phyloP scores from a whole-genome alignment of 2,329 filamentous ascomycete genomes.

The Septoria linicola region DNA sequence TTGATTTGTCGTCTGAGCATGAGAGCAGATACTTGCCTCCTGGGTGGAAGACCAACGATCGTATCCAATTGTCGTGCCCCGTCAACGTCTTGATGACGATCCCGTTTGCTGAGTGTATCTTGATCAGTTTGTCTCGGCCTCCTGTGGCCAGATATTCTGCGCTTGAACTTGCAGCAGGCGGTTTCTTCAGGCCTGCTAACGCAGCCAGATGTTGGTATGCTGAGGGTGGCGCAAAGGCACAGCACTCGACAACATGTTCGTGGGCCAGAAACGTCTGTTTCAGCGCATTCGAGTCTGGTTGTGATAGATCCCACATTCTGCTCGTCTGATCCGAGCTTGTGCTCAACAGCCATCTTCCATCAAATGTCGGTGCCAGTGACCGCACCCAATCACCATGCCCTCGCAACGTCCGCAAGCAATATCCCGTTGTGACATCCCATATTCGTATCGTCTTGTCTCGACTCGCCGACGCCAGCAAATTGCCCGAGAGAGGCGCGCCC shows the following conservation, averaged over 20 bases:
- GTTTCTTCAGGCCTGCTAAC: slow-evolving; percentile 78
- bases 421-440: slow-evolving; percentile 92
- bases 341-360: slow-evolving; percentile 80
- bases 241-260: slow-evolving; percentile 83
- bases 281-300: slow-evolving; percentile 58
- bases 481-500: slow-evolving; percentile 74
- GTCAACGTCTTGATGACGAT: slow-evolving; percentile 78
- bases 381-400: slow-evolving; percentile 91
- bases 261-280: slow-evolving; percentile 82
- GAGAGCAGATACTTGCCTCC: slow-evolving; percentile 87
- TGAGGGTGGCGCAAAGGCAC: slow-evolving; percentile 76
- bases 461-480: slow-evolving; percentile 81
- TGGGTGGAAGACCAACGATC: slow-evolving; percentile 82
- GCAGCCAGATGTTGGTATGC: slow-evolving; percentile 74
- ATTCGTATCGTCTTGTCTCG: slow-evolving; percentile 81
- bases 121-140: slow-evolving; percentile 85
- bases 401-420: slow-evolving; percentile 83
- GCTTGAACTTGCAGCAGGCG: slow-evolving; percentile 69
- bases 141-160: slow-evolving; percentile 90
- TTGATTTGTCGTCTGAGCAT: slow-evolving; percentile 83
- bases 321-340: slow-evolving; percentile 79
- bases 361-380: slow-evolving; percentile 76
- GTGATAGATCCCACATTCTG: slow-evolving; percentile 79
- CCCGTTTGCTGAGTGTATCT: slow-evolving; percentile 82
- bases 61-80: slow-evolving; percentile 94